Base-by-base conservation (phyloP, 1,139 yeast species). In the Nadsonia commutata region DNA sequence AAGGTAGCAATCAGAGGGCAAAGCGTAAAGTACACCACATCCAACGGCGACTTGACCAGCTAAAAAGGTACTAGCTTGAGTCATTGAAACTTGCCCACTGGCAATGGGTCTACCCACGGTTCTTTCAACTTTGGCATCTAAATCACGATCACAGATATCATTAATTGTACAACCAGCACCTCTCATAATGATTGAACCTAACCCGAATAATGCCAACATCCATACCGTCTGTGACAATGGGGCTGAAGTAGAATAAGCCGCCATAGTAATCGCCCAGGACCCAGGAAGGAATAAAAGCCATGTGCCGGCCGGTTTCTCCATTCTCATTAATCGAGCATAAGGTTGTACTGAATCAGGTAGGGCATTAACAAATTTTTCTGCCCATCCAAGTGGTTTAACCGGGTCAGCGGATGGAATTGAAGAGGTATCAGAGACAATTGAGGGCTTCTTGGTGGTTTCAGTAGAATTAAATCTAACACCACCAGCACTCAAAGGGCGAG, bases 121-220 rank as follows among this genome's bases (percentile, higher is more conserved):
- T 52, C 99, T 72, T 8, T 81, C 80, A 2, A 93, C 98, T 58
- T 85, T 74, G 49, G 72, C 71, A 56, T 93, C 99, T 44, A 88
- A 67, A 48, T 88, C 70, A 46, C 88, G 68, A 58, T 93, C 99
- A 58, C 80, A 67, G 43, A 88, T 67, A 60, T 93, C 99, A 56
- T 93, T 93, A 46, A 93, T 80, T 1, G 95, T 88, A 59, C 99
- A 93, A 0, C 98, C 99, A 1, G 96, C 97, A 36, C 97, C 96
- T 61, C 99, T 74, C 95, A 93, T 90, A 16, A 88, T 70, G 37
- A 88, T 57, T 0, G 97, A 76, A 11, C 99, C 99, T 2, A 79
- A 66, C 1, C 90, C 77, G 56, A 88, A 90, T 21, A 88, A 65
- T 11, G 56, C 58, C 36, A 80, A 57, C 52, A 79, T 81, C 51